Conservation (phyloP, 2,329 filamentous ascomycete genomes). For the Penicillium sp. region DNA sequence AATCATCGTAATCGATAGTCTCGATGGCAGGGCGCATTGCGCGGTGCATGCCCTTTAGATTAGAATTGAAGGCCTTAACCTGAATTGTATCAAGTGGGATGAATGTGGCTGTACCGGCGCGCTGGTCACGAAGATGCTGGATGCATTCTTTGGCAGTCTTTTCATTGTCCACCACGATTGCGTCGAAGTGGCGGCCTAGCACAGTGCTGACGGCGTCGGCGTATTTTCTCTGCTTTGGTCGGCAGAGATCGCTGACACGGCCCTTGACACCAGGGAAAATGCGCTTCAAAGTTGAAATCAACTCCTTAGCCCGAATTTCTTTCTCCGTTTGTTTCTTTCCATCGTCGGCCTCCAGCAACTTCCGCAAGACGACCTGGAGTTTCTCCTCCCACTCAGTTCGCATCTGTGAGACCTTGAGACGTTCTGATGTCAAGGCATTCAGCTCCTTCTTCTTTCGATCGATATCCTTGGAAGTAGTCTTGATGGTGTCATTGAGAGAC, state of each 20-base stretch:
- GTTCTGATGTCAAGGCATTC: constrained; percentile 77
- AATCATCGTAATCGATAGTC: constrained; percentile 86
- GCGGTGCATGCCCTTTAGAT: constrained; percentile 80
- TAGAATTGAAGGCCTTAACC: constrained; percentile 82
- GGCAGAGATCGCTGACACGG: constrained; percentile 83
- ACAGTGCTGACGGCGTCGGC: constrained; percentile 90
- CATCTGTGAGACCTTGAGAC: constrained; percentile 71
- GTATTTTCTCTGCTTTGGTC: constrained; percentile 95
- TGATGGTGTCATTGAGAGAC: constrained; percentile 57
- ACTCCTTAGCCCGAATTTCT: constrained; percentile 73
- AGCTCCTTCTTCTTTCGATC: constrained; percentile 85
- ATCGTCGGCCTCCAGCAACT: constrained; percentile 79
- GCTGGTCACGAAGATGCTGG: constrained; percentile 85
- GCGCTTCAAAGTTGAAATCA: constrained; percentile 78
- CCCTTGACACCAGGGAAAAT: constrained; percentile 90
- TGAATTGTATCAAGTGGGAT: constrained; percentile 97
- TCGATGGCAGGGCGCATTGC: constrained; percentile 86
- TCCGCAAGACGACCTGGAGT: constrained; percentile 71
- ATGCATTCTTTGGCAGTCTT: constrained; percentile 93
- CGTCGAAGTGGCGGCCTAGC: constrained; percentile 87
- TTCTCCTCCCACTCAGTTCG: constrained; percentile 89
- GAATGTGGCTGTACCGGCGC: constrained; percentile 82
- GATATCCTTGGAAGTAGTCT: constrained; percentile 69
- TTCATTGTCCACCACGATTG: constrained; percentile 90
- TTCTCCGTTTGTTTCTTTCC: constrained; percentile 79